Conservation (phyloP, 75 land plant genomes). For the Ceratopteris richardii region DNA sequence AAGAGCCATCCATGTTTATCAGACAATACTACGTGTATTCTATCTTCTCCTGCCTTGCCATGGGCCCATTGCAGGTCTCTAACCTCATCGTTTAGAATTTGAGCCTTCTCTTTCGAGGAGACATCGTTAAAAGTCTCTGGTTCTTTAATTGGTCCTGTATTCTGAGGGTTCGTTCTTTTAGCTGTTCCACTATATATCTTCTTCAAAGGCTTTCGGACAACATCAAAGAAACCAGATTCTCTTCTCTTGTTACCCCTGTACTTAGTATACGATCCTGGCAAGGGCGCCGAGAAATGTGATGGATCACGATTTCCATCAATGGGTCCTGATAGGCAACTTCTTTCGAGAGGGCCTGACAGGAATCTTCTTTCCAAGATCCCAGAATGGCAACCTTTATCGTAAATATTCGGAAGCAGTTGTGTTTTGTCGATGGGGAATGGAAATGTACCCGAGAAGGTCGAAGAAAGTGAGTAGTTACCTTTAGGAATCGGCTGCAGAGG, state of each 20-base stretch:
- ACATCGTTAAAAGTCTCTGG: conserved; percentile 5
- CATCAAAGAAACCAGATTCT: conserved; percentile 25
- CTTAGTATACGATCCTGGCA: conserved; percentile 6
- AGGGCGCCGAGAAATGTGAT: conserved; percentile 51
- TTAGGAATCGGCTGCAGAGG: conserved; percentile 81
- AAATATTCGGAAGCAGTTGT: conserved; percentile 8
- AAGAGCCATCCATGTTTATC: conserved; percentile 86
- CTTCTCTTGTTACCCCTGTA: conserved; percentile 10
- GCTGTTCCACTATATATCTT: conserved; percentile 47
- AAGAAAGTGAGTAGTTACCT: no score
- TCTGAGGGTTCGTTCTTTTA: conserved; percentile 29
- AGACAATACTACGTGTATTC: conserved; percentile 77
- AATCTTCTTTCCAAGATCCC: conserved; percentile 31
- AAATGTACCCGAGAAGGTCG: no score
- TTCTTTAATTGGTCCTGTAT: conserved; percentile 1
- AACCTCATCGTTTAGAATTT: conserved; percentile 20
- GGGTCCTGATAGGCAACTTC: conserved; percentile 86
- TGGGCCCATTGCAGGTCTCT: conserved; percentile 92
- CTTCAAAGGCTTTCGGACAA: conserved; percentile 47
- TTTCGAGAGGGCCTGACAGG: conserved; percentile 57
- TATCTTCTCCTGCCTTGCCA: conserved; percentile 90
- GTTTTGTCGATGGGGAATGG: conserved; percentile 51
- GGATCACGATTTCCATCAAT: conserved; percentile 45
- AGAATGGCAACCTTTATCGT: conserved; percentile 11
- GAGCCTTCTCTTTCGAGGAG: neutral